Evolutionary conservation across 1,284 basidiomycete genomes (phyloP), one percentile per base, ranked within the genome.

Genomic region (Meripilus lineatus): DNA sequence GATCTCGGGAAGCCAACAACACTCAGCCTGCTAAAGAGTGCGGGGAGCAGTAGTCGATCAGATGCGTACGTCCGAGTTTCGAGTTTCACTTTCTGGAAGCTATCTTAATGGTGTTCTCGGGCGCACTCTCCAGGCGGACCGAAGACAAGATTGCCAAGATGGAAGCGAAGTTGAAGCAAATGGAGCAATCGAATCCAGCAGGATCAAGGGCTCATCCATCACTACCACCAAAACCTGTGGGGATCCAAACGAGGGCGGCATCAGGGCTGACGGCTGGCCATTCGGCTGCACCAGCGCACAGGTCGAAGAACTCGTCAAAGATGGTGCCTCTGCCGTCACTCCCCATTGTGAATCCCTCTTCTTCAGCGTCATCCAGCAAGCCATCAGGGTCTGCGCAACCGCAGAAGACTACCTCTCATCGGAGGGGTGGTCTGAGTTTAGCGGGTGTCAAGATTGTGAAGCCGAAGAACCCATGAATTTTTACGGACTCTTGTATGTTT

Each of bases 131-230:
- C 37, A 11, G 17, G 54, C 93, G 90, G 45, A 93, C 89, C 1
- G 72, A 79, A 38, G 83, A 84, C 51, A 96, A 96, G 67, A 98
- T 98, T 54, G 92, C 93, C 2, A 81, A 87, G 50, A 87, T 97
- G 76, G 95, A 98, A 64, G 94, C 94, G 4, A 98, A 98, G 64
- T 71, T 98, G 17, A 78, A 81, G 7, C 79, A 89, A 50, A 79
- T 96, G 77, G 79, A 81, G 52, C 64, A 68, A 42, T 59, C 62
- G 41, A 47, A 37, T 18, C 37, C 57, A 11, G 45, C 53, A 17
- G 49, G 56, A 14, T 40, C 54, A 8, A 55, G 65, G 3, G 50
- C 58, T 15, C 75, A 79, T 42, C 69, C 76, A 0, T 79, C 79
- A 8, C 68, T 81, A 11, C 78, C 77, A 1, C 45, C 63, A 4